These are phyloP conservation scores for Chlamydomonas sp. DNA, from an alignment of 139 green algal species.

Conservation along the genomic window DNA sequence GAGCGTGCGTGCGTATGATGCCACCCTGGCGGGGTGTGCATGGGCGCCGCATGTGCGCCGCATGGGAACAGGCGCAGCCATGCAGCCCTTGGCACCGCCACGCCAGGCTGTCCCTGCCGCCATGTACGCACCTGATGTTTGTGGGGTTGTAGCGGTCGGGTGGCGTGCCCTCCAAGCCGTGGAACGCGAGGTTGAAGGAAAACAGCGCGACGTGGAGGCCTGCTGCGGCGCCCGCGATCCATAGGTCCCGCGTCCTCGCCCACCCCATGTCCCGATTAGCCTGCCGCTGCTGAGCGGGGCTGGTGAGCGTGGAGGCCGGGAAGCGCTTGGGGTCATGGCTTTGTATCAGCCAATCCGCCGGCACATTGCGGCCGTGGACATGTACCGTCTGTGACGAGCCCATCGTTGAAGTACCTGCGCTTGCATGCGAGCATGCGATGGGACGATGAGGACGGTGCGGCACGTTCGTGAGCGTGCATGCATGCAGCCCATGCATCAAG, in stretches of 20 bases:
- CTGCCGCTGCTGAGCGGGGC: slow-evolving; percentile 17
- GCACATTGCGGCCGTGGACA: slow-evolving; percentile 23
- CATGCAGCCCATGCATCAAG: background rate
- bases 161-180: slow-evolving; percentile 41
- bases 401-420: background rate
- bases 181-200: slow-evolving; percentile 45
- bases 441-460: too few relatives aligned
- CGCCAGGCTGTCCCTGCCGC: too few relatives aligned
- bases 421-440: background rate
- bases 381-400: background rate
- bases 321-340: slow-evolving; percentile 25
- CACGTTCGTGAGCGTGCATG: background rate
- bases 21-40: too few relatives aligned
- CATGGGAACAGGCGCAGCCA: too few relatives aligned
- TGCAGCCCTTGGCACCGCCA: too few relatives aligned
- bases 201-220: slow-evolving; percentile 40
- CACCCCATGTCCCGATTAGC: slow-evolving; percentile 23
- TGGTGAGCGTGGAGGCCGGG: slow-evolving; percentile 17
- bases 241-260: slow-evolving; percentile 30
- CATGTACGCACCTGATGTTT: slow-evolving; percentile 27
- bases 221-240: slow-evolving; percentile 37
- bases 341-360: slow-evolving; percentile 29
- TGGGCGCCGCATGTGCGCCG: too few relatives aligned
- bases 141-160: slow-evolving; percentile 39
- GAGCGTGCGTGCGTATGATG: too few relatives aligned